Evolutionary conservation across 2,329 filamentous ascomycete genomes (phyloP).

Genomic region (Neonectria punicea): DNA sequence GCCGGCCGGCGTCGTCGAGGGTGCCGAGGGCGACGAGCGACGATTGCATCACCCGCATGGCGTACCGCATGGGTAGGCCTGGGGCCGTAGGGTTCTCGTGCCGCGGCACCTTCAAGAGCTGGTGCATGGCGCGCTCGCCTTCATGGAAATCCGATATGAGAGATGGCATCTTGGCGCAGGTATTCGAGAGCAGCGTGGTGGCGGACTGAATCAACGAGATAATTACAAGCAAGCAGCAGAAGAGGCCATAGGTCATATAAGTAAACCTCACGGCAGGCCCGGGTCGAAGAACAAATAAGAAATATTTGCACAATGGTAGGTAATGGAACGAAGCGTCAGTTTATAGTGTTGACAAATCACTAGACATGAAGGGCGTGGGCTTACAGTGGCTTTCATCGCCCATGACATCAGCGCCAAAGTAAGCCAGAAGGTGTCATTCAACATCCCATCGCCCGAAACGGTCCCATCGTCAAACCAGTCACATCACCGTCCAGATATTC

Average conservation of each 20-base stretch:
- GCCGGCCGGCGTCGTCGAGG: conserved; percentile 70
- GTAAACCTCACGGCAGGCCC: not conserved
- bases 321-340: not conserved
- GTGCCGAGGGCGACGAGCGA: conserved; percentile 80
- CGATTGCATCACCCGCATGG: conserved; percentile 67
- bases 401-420: conserved; percentile 22
- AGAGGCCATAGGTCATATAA: not conserved
- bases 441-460: not conserved
- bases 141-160: conserved; percentile 62
- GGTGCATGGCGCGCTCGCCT: conserved; percentile 74
- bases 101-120: conserved; percentile 66
- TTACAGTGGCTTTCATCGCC: conserved; percentile 2
- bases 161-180: conserved; percentile 41
- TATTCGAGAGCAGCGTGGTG: not conserved
- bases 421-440: conserved; percentile 2
- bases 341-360: conserved; percentile 28
- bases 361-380: conserved; percentile 16
- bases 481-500: too few species aligned
- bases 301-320: not conserved
- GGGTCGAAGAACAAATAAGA: not conserved
- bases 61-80: conserved; percentile 70
- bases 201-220: not conserved
- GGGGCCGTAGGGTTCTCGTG: conserved; percentile 73
- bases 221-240: not conserved
- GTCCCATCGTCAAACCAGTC: not conserved